These are phyloP conservation scores for Aspergillus conjunctus DNA, from an alignment of 495 filamentous ascomycete genomes.

Conservation along the genomic window DNA sequence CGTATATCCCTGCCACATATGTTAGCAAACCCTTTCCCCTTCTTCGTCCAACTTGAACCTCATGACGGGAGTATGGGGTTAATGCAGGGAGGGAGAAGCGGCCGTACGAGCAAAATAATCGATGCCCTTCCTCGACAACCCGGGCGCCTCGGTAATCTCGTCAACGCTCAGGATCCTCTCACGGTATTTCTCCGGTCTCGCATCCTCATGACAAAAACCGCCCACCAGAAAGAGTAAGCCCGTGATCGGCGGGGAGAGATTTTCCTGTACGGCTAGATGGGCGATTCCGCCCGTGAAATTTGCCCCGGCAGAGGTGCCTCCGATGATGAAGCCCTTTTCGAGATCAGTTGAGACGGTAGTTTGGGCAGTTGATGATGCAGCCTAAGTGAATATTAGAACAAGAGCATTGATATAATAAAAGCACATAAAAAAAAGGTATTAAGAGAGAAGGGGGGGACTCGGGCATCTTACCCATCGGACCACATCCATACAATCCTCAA, in stretches of 20 bases:
- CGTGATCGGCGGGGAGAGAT: slow-evolving; percentile 15
- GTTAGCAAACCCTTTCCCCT: neutral
- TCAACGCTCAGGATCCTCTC: slow-evolving; percentile 25
- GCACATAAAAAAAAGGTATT: neutral
- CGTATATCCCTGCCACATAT: slow-evolving; percentile 20
- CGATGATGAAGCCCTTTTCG: slow-evolving; percentile 22
- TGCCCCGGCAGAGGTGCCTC: slow-evolving; percentile 25
- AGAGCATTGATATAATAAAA: neutral
- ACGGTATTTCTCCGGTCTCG: slow-evolving; percentile 13
- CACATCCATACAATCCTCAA: slow-evolving; percentile 55
- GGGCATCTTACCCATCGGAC: slow-evolving; percentile 25
- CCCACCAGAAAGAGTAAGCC: slow-evolving; percentile 21
- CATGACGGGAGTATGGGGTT: neutral
- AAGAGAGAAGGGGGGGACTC: no score
- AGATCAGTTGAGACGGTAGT: slow-evolving; percentile 15
- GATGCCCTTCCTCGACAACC: slow-evolving; percentile 18
- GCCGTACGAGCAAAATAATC: slow-evolving; percentile 18
- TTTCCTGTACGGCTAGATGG: slow-evolving; percentile 17
- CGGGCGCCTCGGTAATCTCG: slow-evolving; percentile 16
- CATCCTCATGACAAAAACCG: slow-evolving; percentile 25
- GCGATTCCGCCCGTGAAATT: slow-evolving; percentile 27
- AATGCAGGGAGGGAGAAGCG: neutral
- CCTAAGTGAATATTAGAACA: neutral
- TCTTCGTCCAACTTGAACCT: neutral
- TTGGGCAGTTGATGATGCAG: slow-evolving; percentile 9